phyloP scores from a whole-genome alignment of 371 early-diverging fungal genomes.

The Circinella minor region DNA sequence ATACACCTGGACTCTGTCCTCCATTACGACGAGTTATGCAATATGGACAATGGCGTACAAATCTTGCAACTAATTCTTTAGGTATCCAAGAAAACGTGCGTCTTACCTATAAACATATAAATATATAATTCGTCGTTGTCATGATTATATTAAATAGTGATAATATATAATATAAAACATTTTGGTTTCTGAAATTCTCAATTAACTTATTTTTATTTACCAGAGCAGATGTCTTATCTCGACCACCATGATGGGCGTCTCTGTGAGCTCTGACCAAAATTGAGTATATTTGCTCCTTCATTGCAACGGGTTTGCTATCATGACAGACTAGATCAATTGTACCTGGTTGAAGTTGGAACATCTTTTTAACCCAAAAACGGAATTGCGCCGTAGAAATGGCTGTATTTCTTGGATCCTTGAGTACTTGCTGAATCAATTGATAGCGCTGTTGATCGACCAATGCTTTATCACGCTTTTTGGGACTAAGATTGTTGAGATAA shows the following conservation, averaged over 20 bases:
- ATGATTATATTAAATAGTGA: too few relatives aligned
- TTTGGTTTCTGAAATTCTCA: too few relatives aligned
- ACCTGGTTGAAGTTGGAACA: conserved; percentile 56
- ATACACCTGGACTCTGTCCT: conserved; percentile 25
- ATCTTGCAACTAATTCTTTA: conserved; percentile 62
- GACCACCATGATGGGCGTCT: conserved; percentile 66
- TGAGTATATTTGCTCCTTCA: conserved; percentile 58
- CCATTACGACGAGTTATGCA: conserved; percentile 52
- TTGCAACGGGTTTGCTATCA: conserved; percentile 64
- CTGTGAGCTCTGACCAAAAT: conserved; percentile 61
- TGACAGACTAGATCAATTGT: conserved; percentile 55
- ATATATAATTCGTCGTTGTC: too few relatives aligned
- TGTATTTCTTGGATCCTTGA: conserved; percentile 66
- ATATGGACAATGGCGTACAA: conserved; percentile 61
- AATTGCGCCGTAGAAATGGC: conserved; percentile 70
- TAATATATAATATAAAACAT: too few relatives aligned
- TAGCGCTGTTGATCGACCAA: conserved; percentile 60
- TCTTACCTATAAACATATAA: conserved; percentile 39
- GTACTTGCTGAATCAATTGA: conserved; percentile 57
- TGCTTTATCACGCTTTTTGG: conserved; percentile 68
- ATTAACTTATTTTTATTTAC: conserved; percentile 28
- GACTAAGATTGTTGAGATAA: conserved; percentile 57
- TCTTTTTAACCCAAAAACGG: conserved; percentile 71
- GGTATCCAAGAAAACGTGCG: conserved; percentile 64
- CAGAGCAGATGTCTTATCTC: conserved; percentile 69